Conservation (phyloP, 108 stramenopile genomes). For the Skeletonema grethae region DNA sequence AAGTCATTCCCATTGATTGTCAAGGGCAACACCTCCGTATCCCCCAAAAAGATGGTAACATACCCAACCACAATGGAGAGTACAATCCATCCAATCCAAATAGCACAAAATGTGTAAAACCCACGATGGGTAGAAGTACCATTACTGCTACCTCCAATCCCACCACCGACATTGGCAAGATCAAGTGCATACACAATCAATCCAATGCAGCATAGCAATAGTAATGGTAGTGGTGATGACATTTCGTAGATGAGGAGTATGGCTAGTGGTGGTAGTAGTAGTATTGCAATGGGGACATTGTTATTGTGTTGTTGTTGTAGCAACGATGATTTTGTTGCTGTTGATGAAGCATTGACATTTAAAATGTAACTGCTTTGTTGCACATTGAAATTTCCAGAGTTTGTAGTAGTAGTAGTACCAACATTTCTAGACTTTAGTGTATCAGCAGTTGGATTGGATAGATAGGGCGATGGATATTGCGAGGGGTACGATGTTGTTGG, state of each 20-base stretch:
- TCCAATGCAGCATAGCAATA: slow-evolving; percentile 43
- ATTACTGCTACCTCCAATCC: not conserved
- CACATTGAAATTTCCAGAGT: not conserved
- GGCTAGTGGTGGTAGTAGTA: slow-evolving; percentile 53
- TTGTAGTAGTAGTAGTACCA: not conserved
- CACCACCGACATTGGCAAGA: slow-evolving; percentile 59
- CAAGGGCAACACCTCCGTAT: slow-evolving; percentile 28
- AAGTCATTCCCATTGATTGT: slow-evolving; percentile 32
- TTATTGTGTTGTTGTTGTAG: slow-evolving; percentile 18
- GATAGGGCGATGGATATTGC: not conserved
- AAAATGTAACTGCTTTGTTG: not conserved
- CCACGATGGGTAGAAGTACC: not conserved
- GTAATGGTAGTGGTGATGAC: slow-evolving; percentile 53
- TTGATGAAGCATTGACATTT: too few species aligned
- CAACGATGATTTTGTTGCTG: not conserved
- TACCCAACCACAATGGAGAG: slow-evolving; percentile 53
- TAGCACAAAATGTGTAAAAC: slow-evolving; percentile 27
- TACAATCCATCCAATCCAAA: slow-evolving; percentile 59
- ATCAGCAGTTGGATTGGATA: not conserved
- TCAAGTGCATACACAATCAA: slow-evolving; percentile 64
- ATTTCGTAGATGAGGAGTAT: slow-evolving; percentile 57
- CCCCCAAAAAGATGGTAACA: slow-evolving; percentile 39
- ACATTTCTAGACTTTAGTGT: not conserved
- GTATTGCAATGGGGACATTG: slow-evolving; percentile 41
- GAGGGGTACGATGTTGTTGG: not conserved